Base-by-base conservation (phyloP, 352 stramenopile species). In the Phytophthora gonapodyides region DNA sequence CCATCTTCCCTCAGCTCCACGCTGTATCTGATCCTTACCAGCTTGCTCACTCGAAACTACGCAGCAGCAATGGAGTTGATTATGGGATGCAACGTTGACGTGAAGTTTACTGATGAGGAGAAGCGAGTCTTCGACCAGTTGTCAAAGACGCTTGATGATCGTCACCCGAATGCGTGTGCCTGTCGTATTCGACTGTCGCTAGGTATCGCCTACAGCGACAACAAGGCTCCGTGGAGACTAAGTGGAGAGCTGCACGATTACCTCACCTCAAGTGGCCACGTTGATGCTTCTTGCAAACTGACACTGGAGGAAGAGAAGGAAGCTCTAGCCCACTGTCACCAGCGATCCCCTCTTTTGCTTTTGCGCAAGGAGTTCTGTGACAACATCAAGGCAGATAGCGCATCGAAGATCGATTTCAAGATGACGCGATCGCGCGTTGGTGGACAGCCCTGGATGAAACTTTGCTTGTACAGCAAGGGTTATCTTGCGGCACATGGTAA, bases 21-120 rank as follows among this genome's bases (percentile, higher is more conserved):
- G 13, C 80, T 99, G 21, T 99, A 99, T 75, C 82, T 99, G 33
- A 98, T 99, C 64, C 76, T 99, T 15, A 96, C 98, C 60, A 97
- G 96, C 57, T 90, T 99, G 64, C 96, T 99, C 10, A 92, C 89
- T 6, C 87, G 96, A 30, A 82, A 98, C 33, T 99, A 99, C 57
- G 75, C 84, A 15, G 86, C 96, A 40, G 97, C 98, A 2, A 99
- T 97, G 78, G 95, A 97, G 58, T 93, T 99, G 60, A 97, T 98
- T 17, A 79, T 97, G 36, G 95, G 83, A 10, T 99, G 96, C 80
- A 98, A 99, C 34, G 96, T 97, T 34, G 97, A 99, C 69, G 93
- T 98, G 33, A 84, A 83, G 35, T 96, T 99, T 40, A 98, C 84
- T 3, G 81, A 97, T 27, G 96, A 99, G 79, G 97, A 99, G 69